Conservation (phyloP, 202 grass and related monocot genomes). For the Eragrostis tef region DNA sequence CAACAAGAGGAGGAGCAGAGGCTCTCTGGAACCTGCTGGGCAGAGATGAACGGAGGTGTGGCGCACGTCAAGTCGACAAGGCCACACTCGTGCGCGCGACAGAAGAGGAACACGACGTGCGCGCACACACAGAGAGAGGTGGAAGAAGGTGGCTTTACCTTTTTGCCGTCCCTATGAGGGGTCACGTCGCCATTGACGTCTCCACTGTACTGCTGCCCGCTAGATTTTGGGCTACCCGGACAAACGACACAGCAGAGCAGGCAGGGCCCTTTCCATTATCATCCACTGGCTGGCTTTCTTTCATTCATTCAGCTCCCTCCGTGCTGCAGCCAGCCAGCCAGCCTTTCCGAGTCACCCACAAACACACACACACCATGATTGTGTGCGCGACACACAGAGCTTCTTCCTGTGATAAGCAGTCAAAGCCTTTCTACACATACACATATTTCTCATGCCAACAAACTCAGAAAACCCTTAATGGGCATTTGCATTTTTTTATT, state of each 20-base stretch:
- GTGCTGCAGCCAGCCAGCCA: too few relatives aligned
- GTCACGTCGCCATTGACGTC: slow-evolving; percentile 46
- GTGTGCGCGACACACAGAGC: too few relatives aligned
- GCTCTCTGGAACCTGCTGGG: not conserved
- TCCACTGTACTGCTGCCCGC: slow-evolving; percentile 34
- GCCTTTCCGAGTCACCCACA: too few relatives aligned
- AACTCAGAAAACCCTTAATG: too few relatives aligned
- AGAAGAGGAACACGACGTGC: not conserved
- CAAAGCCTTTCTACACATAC: too few relatives aligned
- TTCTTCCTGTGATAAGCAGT: too few relatives aligned
- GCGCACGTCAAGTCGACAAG: too few relatives aligned
- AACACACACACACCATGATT: too few relatives aligned
- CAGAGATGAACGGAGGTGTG: not conserved
- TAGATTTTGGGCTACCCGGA: not conserved
- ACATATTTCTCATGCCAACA: too few relatives aligned
- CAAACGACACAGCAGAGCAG: not conserved
- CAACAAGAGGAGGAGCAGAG: too few relatives aligned
- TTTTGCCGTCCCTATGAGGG: slow-evolving; percentile 22
- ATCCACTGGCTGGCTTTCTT: not conserved
- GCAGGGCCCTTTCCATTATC: not conserved
- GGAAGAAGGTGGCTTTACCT: not conserved
- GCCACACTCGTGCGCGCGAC: not conserved
- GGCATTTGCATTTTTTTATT: too few relatives aligned
- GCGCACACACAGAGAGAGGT: not conserved
- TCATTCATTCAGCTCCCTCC: not conserved